Evolutionary conservation across 2,329 filamentous ascomycete species (phyloP).

Genomic region (Aspergillus awamori): DNA sequence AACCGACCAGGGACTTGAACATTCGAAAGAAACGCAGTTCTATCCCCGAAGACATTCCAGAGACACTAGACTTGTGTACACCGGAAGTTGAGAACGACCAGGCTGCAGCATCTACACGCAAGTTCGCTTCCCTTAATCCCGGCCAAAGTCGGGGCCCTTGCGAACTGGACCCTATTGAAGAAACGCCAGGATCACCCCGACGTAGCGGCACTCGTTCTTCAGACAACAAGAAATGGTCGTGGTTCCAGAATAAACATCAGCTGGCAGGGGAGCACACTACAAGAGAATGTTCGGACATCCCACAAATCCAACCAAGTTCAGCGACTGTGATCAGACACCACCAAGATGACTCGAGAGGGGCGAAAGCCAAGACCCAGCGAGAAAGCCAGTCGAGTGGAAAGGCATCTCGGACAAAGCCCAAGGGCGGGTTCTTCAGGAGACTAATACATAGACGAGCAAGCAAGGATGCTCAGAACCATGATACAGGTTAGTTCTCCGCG

Average conservation of each 20-base stretch:
- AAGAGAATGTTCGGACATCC: conserved; percentile 19
- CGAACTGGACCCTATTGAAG: conserved; percentile 48
- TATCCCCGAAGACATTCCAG: not conserved
- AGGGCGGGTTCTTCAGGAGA: conserved; percentile 55
- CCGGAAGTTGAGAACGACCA: conserved; percentile 22
- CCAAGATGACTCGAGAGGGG: conserved; percentile 23
- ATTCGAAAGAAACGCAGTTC: conserved; percentile 52
- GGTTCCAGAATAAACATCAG: conserved; percentile 45
- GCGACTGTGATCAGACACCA: conserved; percentile 33
- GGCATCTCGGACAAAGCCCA: conserved; percentile 31
- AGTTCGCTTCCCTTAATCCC: conserved; percentile 26
- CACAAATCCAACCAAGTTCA: conserved; percentile 29
- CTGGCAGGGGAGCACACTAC: conserved; percentile 28
- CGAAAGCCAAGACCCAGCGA: conserved; percentile 1
- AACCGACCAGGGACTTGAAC: conserved; percentile 55
- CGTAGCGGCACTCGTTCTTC: conserved; percentile 23
- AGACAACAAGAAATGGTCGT: conserved; percentile 50
- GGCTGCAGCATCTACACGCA: not conserved
- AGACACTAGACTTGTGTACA: conserved; percentile 12
- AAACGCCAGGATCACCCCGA: conserved; percentile 41
- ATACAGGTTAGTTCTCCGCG: conserved; percentile 41
- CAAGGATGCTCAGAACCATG: conserved; percentile 34
- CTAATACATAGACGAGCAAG: conserved; percentile 55
- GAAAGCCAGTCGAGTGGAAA: conserved; percentile 4
- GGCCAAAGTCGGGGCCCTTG: conserved; percentile 31